phyloP scores from a whole-genome alignment of 495 filamentous ascomycete species.

The Cladorrhinum samala region DNA sequence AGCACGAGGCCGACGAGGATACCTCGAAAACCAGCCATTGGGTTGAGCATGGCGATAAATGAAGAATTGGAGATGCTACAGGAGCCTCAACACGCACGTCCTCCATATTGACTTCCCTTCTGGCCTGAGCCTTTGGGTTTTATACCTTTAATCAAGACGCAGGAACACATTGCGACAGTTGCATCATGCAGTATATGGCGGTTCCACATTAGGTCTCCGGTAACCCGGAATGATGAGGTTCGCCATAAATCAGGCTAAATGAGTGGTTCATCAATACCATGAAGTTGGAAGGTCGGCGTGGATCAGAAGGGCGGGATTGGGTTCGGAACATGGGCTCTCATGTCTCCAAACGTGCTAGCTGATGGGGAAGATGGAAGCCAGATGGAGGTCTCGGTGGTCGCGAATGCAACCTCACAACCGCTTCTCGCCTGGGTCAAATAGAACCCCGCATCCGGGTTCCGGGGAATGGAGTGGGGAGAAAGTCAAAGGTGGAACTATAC shows the following conservation, averaged over 20 bases:
- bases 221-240: conserved; percentile 13
- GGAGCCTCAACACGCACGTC: too few species aligned
- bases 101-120: not conserved
- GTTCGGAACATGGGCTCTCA: conserved; percentile 5
- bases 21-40: conserved; percentile 11
- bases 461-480: conserved; percentile 3
- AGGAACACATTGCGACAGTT: conserved; percentile 16
- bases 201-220: conserved; percentile 3
- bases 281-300: conserved; percentile 4
- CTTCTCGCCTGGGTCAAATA: not conserved
- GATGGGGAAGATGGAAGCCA: conserved; percentile 9
- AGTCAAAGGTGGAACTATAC: not conserved
- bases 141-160: conserved; percentile 11
- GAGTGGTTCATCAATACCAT: not conserved
- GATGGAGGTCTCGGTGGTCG: conserved; percentile 2
- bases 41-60: conserved; percentile 2
- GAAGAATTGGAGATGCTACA: not conserved
- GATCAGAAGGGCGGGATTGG: not conserved
- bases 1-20: conserved; percentile 16
- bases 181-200: not conserved
- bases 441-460: conserved; percentile 14
- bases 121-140: not conserved
- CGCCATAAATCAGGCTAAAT: conserved; percentile 21
- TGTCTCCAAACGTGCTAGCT: conserved; percentile 13
- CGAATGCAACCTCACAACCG: conserved; percentile 6